Base-by-base conservation (phyloP, 2,329 filamentous ascomycete genomes). In the Monilinia laxa region DNA sequence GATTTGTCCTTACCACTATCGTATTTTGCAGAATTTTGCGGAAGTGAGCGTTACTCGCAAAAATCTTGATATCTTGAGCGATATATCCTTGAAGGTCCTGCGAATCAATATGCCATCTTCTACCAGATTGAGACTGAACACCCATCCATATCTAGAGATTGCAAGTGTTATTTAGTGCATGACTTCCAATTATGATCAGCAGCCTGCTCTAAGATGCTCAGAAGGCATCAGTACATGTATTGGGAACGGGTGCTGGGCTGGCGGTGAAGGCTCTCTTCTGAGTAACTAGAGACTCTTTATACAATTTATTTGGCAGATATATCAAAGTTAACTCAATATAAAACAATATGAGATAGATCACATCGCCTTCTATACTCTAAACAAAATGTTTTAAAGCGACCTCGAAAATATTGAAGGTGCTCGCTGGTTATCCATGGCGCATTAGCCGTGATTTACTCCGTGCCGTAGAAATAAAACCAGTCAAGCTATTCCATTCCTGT, bases 401-500 rank as follows among this genome's bases (percentile, higher is more conserved):
- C n/a, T 12, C 28, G 18, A 18, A n/a, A 25, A 18, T 12, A 35
- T 18, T 16, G 10, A 25, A 38, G 31, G 18, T 55, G 12, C 7
- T 35, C n/a, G 4, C n/a, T 23, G 6, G 18, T 5, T 23, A 20
- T 4, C 20, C 16, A 11, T 51, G 11, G 14, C 18, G 12, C 18
- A 38, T 3, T 38, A 12, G 3, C 9, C n/a, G 25, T 51, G 20
- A 11, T 49, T 35, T 51, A 16, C 12, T n/a, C 58, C 5, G 47
- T 35, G 40, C 58, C 51, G n/a, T 66, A 55, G 16, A 63, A 64
- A 62, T 74, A 73, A 56, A 75, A 75, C 71, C 72, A 75, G 64
- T 74, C 71, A 45, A 75, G 40, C 74, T 73, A 76, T 66, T 75
- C 72, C 47, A 75, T 67, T 3, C 68, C 72, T 28, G 68, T 65